A percentile compares a stretch with the other conserved stretches of the same genome.
Evolutionary conservation across 306 rosid species (phyloP).

Genomic region (Senna siamea): DNA sequence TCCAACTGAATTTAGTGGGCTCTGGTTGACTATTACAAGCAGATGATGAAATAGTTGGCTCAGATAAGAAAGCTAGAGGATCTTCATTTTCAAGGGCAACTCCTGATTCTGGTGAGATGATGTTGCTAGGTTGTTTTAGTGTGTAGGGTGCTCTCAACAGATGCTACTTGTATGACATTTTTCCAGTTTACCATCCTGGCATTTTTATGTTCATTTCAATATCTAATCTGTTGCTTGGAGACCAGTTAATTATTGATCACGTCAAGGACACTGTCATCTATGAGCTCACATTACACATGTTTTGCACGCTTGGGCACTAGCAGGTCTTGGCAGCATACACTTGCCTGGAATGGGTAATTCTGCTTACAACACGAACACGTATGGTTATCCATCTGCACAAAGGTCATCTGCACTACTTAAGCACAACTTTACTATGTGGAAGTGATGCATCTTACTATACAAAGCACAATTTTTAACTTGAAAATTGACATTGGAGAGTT

Average conservation of each 20-base stretch:
- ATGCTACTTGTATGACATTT: constrained; percentile 27
- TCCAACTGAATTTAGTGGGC: constrained; percentile 26
- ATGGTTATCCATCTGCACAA: constrained; percentile 99
- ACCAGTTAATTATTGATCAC: constrained; percentile 72
- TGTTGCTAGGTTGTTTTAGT: constrained; percentile 28
- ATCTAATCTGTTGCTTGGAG: constrained; percentile 47
- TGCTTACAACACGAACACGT: constrained; percentile 94
- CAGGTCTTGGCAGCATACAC: constrained; percentile 99
- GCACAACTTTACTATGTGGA: constrained; percentile 72
- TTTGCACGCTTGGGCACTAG: constrained; percentile 99
- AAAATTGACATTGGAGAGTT: constrained; percentile 35
- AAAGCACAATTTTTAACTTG: constrained; percentile 46
- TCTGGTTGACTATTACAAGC: constrained; percentile 37
- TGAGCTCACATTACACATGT: constrained; percentile 97
- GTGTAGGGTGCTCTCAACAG: constrained; percentile 14
- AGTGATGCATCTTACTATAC: constrained; percentile 52
- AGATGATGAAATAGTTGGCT: constrained; percentile 78
- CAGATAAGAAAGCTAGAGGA: constrained; percentile 84
- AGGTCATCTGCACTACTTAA: constrained; percentile 99
- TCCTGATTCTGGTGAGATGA: constrained; percentile 76
- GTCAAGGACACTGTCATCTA: constrained; percentile 67
- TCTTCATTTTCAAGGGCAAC: constrained; percentile 58
- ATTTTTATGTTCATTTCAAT: constrained; percentile 26
- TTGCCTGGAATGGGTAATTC: constrained; percentile 98
- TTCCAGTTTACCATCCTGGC: constrained; percentile 22